Base-by-base conservation (phyloP, 2,329 filamentous ascomycete genomes). In the Capronia epimyces region DNA sequence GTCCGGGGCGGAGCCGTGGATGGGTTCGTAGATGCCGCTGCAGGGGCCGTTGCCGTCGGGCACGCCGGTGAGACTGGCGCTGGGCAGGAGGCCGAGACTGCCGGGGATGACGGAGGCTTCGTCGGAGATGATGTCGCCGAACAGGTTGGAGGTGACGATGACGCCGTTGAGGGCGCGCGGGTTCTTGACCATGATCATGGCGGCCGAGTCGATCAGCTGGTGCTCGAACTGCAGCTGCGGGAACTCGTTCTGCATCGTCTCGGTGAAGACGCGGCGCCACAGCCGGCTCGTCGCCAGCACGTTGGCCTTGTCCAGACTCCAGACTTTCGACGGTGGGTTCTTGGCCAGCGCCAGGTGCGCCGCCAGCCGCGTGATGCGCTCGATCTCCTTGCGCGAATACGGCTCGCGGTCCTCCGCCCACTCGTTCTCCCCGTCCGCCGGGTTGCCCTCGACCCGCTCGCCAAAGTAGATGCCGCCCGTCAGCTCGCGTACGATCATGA, bases 111-210 rank as follows among this genome's bases (percentile, higher is more conserved):
- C 90, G 63, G 86, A 90, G 3, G 91, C 90, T 77, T 97, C 91
- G 67, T 97, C 91, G 66, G 81, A 87, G 66, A 98, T 89, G 66
- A 97, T 97, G 70, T 97, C 91, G 57, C 91, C 93, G 67, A 95
- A 95, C 61, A 97, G 68, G 71, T 97, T 98, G 75, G 85, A 90
- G 10, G 90, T 95, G 58, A 97, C 83, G 41, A 97, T 81, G 29
- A 97, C 82, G 47, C 91, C 93, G 68, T 96, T 97, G 46, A 97
- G 77, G 18, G 82, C 81, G 9, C 84, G 78, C 8, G 91, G 91
- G 71, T 90, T 91, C 83, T 95, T 96, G 66, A 97, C 81, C 86
- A 97, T 89, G 62, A 96, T 76, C 90, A 97, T 96, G 59, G 91
- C 91, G n/a, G 91, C 91, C 50, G 83, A 88, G 73, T 97, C 91